These are phyloP conservation scores for Taphrina pruni DNA, from an alignment of 1,139 yeast species.

Conservation along the genomic window DNA sequence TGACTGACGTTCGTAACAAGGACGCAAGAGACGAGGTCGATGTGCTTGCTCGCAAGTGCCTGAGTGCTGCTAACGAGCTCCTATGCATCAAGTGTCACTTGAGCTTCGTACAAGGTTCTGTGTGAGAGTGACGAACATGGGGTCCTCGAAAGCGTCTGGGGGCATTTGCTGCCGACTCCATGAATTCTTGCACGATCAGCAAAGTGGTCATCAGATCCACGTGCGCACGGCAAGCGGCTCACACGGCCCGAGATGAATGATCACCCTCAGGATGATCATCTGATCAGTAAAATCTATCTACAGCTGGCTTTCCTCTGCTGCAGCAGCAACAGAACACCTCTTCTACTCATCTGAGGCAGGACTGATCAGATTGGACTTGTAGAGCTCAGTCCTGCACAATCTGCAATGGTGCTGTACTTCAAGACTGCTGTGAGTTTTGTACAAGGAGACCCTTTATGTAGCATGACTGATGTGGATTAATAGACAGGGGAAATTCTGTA, in stretches of 20 bases:
- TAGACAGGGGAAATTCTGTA: slow-evolving; percentile 52
- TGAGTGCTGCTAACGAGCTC: not conserved
- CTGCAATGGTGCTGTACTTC: slow-evolving; percentile 13
- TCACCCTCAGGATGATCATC: not conserved
- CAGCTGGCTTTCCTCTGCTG: too few relatives aligned
- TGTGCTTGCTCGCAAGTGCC: not conserved
- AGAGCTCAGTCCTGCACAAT: not conserved
- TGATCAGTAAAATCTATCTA: not conserved
- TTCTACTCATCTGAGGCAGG: too few relatives aligned
- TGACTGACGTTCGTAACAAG: not conserved
- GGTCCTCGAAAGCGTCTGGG: slow-evolving; percentile 4
- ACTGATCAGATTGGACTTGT: too few relatives aligned
- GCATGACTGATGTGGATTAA: not conserved
- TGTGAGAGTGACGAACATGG: not conserved
- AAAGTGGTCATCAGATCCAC: not conserved
- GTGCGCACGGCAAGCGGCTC: not conserved
- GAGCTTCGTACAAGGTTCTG: not conserved
- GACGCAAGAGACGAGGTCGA: not conserved
- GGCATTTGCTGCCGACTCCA: not conserved
- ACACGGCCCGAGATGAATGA: slow-evolving; percentile 11
- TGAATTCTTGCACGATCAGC: not conserved
- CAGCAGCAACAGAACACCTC: too few relatives aligned
- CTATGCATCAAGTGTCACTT: not conserved
- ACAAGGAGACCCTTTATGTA: not conserved
- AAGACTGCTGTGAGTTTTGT: slow-evolving; percentile 2